Evolutionary conservation across 208 protist genomes (phyloP), one percentile per base, ranked within the genome.

Genomic region (Leishmania tarentolae): DNA sequence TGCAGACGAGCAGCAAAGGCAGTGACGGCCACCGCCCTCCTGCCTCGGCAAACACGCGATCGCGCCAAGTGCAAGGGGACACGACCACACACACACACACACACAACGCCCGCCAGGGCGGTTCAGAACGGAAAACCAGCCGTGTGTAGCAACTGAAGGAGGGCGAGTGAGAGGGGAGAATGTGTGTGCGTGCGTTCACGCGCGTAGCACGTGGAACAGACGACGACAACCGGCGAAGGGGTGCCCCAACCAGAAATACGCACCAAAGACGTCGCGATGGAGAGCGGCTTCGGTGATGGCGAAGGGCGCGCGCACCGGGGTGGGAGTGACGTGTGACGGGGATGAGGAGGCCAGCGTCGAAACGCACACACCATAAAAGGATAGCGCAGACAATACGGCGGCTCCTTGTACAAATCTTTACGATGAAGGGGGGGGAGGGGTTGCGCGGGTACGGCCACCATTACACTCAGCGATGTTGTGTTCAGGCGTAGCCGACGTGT

Each of bases 11-110:
- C 50, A 5, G 15, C 50, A 53, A 53, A 9, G 50, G 50, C 50
- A 4, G 17, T 17, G 28, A 28, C 59, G 8, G 59, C 13, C n/a
- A 28, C 31, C 28, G 8, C n/a, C 59, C 21, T 28, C 59, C 9
- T 28, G 21, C 59, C n/a, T 66, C 59, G 3, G 31, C 59, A 28
- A 53, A 59, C 46, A 13, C n/a, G 21, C n/a, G 31, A 66, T 28
- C 21, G 59, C 21, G 59, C 21, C 7, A 15, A 0, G 17, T 11
- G n/a, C 61, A 40, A 59, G 71, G 44, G 53, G 8, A 56, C 42
- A 63, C 66, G 61, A 63, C 79, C 71, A 80, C 57, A 86, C 57
- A 78, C 59, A 84, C 57, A 75, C 8, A 79, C 47, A 79, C 40
- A 57, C 11, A 57, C 21, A 68, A 40, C 31, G 24, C n/a, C 9